Evolutionary conservation across 73 alveolate genomes (phyloP).

Genomic region (Paramecium octaurelia): DNA sequence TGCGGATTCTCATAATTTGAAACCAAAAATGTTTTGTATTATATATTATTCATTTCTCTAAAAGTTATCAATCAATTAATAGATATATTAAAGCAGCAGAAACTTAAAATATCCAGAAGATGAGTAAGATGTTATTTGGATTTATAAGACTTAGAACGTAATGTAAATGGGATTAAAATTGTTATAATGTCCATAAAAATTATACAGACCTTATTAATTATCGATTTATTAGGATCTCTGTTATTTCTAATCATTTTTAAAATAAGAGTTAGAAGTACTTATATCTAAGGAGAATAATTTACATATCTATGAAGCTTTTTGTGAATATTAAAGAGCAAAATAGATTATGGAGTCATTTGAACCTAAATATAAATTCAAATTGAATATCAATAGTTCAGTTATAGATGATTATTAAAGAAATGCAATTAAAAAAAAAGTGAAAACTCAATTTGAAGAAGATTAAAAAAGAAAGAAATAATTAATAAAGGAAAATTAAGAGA

Average conservation of each 20-base stretch:
- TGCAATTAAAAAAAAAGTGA: background rate
- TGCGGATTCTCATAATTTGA: background rate
- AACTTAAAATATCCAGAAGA: background rate
- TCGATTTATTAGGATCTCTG: background rate
- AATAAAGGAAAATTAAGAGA: background rate
- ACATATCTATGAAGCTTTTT: background rate
- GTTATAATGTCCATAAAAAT: background rate
- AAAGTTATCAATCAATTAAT: background rate
- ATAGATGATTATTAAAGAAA: background rate
- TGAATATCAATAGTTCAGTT: background rate
- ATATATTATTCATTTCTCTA: conserved; percentile 15
- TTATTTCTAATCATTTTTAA: background rate
- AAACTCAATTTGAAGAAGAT: background rate
- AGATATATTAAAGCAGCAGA: background rate
- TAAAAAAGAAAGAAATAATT: background rate
- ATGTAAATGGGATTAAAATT: conserved; percentile 26
- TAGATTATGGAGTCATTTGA: background rate
- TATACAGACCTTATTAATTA: background rate
- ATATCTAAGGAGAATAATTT: background rate
- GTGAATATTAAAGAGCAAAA: conserved; percentile 16
- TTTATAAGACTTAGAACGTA: background rate
- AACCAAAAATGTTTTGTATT: conserved; percentile 25
- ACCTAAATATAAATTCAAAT: background rate
- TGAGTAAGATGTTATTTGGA: background rate
- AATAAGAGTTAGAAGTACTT: background rate